Percentiles rank a stretch among this genome's conserved stretches.
These are phyloP conservation scores for Lachancea dasiensis DNA, from an alignment of 805 yeast species.

Conservation along the genomic window DNA sequence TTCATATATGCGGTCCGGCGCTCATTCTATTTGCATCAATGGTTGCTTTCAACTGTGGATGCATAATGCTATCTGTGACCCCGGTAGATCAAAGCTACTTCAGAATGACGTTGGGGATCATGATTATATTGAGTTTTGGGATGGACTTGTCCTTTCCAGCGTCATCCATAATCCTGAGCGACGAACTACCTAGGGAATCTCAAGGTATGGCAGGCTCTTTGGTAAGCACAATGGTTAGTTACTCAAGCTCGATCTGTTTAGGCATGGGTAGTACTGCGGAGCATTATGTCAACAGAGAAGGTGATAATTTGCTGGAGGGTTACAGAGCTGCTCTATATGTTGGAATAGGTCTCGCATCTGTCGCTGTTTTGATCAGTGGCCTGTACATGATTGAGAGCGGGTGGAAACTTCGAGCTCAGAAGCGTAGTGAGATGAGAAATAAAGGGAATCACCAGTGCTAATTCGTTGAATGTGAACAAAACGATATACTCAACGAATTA, in stretches of 20 bases:
- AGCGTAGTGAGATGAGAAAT: no score
- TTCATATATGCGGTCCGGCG: slow-evolving; percentile 44
- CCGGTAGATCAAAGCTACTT: slow-evolving; percentile 59
- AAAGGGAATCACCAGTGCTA: no score
- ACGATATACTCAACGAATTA: no score
- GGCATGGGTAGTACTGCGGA: slow-evolving; percentile 71
- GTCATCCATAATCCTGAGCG: slow-evolving; percentile 56
- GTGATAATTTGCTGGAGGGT: slow-evolving; percentile 33
- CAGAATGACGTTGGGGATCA: slow-evolving; percentile 49
- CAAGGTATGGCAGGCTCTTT: slow-evolving; percentile 79
- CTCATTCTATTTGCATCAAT: slow-evolving; percentile 46
- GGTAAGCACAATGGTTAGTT: slow-evolving; percentile 63
- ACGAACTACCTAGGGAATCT: slow-evolving; percentile 50
- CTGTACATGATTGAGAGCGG: slow-evolving; percentile 11
- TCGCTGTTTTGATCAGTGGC: slow-evolving; percentile 17
- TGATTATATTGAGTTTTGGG: slow-evolving; percentile 57
- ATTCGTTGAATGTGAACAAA: no score
- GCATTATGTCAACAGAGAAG: slow-evolving; percentile 32
- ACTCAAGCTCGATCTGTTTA: slow-evolving; percentile 62
- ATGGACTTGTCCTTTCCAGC: slow-evolving; percentile 80
- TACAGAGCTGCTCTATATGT: slow-evolving; percentile 54
- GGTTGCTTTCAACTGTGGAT: slow-evolving; percentile 50
- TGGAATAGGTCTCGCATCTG: slow-evolving; percentile 51
- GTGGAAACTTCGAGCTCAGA: background rate
- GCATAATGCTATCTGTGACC: slow-evolving; percentile 45